Conservation (phyloP, 2,329 filamentous ascomycete genomes). For the Colletotrichum chrysophilum region DNA sequence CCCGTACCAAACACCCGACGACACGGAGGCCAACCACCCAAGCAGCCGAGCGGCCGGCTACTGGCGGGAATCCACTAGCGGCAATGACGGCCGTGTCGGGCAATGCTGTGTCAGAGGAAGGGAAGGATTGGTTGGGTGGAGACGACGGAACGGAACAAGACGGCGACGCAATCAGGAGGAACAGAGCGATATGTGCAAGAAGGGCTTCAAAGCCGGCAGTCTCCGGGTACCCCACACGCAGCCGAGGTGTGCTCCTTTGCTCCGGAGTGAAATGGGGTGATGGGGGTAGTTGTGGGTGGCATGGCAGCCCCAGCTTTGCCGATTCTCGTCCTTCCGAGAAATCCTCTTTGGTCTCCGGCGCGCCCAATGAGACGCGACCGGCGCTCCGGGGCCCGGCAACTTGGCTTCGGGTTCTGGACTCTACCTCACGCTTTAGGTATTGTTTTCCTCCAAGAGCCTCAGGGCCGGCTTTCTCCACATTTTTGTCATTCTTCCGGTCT, state of each 20-base stretch:
- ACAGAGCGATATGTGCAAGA: not conserved
- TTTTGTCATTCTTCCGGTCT: not conserved
- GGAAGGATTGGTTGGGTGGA: not conserved
- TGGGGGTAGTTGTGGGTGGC: not conserved
- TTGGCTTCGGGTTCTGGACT: constrained; percentile 5
- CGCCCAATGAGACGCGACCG: constrained; percentile 12
- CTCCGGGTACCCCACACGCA: not conserved
- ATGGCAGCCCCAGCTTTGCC: constrained; percentile 8
- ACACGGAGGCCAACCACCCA: not conserved
- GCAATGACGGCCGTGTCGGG: not conserved
- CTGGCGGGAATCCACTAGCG: not conserved
- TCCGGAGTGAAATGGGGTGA: not conserved
- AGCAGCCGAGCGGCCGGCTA: not conserved
- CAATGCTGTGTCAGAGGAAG: not conserved
- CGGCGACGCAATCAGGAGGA: not conserved
- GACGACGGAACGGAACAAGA: not conserved
- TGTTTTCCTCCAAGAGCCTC: not conserved
- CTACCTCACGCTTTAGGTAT: not conserved
- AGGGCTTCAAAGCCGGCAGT: not conserved
- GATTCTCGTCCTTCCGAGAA: constrained; percentile 23
- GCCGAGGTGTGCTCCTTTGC: not conserved
- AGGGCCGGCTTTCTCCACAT: constrained; percentile 2
- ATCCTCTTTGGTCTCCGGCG: constrained; percentile 9
- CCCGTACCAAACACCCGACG: not conserved
- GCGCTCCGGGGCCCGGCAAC: constrained; percentile 8